Percentiles rank a stretch among this genome's conserved stretches.
Evolutionary conservation across 2,329 filamentous ascomycete genomes (phyloP).

Genomic region (Colletotrichum filicis): DNA sequence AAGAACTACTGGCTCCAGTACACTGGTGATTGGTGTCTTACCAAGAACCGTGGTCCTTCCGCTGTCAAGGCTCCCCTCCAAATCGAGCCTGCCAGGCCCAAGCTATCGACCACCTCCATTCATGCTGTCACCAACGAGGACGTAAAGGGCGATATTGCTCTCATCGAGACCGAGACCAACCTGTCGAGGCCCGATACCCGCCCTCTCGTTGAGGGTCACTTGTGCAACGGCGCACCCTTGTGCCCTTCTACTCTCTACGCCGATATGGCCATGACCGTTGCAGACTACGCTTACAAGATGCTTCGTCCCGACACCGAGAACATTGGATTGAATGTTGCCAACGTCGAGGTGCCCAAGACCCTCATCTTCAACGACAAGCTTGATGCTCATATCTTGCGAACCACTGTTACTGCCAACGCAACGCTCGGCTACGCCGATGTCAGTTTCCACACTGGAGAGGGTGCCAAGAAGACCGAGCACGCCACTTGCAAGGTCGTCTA

Average conservation of each 20-base stretch:
- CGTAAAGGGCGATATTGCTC: slow-evolving; percentile 67
- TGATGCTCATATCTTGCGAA: slow-evolving; percentile 67
- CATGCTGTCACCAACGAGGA: slow-evolving; percentile 73
- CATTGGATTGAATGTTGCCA: slow-evolving; percentile 71
- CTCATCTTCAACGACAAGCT: slow-evolving; percentile 66
- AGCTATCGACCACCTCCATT: slow-evolving; percentile 73
- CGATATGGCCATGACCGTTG: slow-evolving; percentile 73
- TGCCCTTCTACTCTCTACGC: slow-evolving; percentile 70
- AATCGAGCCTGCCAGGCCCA: slow-evolving; percentile 58
- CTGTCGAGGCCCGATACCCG: slow-evolving; percentile 72
- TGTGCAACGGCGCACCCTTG: slow-evolving; percentile 74
- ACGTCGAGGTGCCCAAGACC: slow-evolving; percentile 77
- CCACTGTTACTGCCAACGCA: slow-evolving; percentile 69
- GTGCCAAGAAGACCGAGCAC: slow-evolving; percentile 68
- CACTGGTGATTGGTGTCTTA: slow-evolving; percentile 76
- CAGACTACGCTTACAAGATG: slow-evolving; percentile 72
- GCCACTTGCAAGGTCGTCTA: slow-evolving; percentile 69
- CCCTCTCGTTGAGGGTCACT: slow-evolving; percentile 69
- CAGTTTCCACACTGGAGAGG: slow-evolving; percentile 69
- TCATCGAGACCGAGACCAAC: slow-evolving; percentile 73
- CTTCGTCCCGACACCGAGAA: slow-evolving; percentile 65
- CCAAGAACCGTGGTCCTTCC: slow-evolving; percentile 70
- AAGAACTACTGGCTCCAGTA: slow-evolving; percentile 78
- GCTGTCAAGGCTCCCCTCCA: slow-evolving; percentile 44
- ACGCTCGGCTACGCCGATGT: slow-evolving; percentile 65